These are phyloP conservation scores for Colletotrichum musicola DNA, from an alignment of 2,329 filamentous ascomycete species.

Conservation along the genomic window DNA sequence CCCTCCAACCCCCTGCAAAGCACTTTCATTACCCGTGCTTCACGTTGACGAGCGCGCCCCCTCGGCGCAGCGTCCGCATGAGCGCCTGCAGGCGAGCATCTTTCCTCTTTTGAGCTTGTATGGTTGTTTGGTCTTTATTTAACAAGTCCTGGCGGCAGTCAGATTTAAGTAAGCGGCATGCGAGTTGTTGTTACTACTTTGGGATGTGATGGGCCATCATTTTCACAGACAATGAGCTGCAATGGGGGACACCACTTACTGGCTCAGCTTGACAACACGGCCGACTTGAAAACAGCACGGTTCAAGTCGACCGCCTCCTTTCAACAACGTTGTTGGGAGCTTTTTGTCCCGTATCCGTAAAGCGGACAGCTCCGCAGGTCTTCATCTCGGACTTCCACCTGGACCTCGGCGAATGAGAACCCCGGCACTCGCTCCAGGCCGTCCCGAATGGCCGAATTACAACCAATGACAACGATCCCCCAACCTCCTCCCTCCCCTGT, in stretches of 20 bases:
- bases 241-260: too few species aligned
- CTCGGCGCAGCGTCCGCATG: slow-evolving; percentile 2
- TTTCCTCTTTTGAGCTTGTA: slow-evolving; percentile 1
- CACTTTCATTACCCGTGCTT: not conserved
- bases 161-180: not conserved
- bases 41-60: slow-evolving; percentile 16
- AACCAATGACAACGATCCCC: not conserved
- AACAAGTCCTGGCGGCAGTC: not conserved
- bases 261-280: too few species aligned
- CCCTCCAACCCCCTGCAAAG: too few species aligned
- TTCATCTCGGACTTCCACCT: slow-evolving; percentile 9
- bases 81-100: not conserved
- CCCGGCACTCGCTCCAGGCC: slow-evolving; percentile 14
- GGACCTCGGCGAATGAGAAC: slow-evolving; percentile 19
- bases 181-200: not conserved
- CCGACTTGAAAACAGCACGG: too few species aligned
- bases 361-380: not conserved
- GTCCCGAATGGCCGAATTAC: slow-evolving; percentile 28
- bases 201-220: too few species aligned
- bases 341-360: not conserved
- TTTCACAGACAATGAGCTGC: too few species aligned
- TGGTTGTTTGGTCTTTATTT: too few species aligned
- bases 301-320: not conserved
- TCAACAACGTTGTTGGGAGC: not conserved
- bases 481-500: not conserved